Evolutionary conservation across 305 asterid genomes (phyloP), one percentile per base, ranked within the genome.

Genomic region (Coffea humblotiana): DNA sequence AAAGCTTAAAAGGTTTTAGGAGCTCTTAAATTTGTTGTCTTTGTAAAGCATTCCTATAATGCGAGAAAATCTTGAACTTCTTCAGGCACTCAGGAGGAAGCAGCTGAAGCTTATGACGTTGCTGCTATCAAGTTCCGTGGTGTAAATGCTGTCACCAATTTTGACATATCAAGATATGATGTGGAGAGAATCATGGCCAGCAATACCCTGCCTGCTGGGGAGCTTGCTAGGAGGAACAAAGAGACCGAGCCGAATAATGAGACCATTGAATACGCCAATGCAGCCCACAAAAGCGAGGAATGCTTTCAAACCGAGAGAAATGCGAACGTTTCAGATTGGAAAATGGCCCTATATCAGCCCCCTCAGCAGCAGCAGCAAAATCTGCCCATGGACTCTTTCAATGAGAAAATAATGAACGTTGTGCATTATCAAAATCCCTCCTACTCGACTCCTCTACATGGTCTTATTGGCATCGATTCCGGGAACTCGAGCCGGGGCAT

Each of bases 91-190:
- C 97, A 94, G 74, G 98, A 94, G 77, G 98, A 94, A 85, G 97
- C 97, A 1, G 98, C 97, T 0, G 98, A 94, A 82, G 98, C 98
- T 7, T 94, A 94, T 45, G 98, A 94, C 80, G 85, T 94, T 15
- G 97, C 98, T 37, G 98, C 98, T 18, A 94, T 94, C 82, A 94
- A 94, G 82, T 94, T 94, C 83, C 84, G 97, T 3, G 97, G 98
- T 0, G 86, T 85, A 15, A 94, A 85, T 32, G 98, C 98, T 0
- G 98, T 94, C 1, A 94, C 98, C 0, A 94, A 94, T 82, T 94
- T 94, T 81, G 96, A 91, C 80, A 90, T 90, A 11, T 91, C 95
- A 0, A 84, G 97, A 15, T 94, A 93, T 79, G 91, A 91, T 12
- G 93, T 93, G 0, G 96, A 91, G 79, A 90, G 91, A 70, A 92